A percentile compares a stretch with the other conserved stretches of the same genome.
Conservation (phyloP, 176 grass and related monocot species). For the Triticum urartu region DNA sequence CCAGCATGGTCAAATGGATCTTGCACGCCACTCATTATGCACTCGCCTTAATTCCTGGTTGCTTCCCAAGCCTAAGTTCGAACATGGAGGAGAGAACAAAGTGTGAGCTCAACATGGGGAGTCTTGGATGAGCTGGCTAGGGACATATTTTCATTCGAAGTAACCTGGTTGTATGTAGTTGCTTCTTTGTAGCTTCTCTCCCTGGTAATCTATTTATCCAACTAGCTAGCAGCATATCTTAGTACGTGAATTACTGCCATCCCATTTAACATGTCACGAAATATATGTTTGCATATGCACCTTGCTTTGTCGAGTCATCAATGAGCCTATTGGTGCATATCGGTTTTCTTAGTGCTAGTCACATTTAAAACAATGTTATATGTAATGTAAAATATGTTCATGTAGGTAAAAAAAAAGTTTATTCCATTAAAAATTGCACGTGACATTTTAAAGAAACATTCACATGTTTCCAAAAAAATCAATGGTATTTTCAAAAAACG, state of each 20-base stretch:
- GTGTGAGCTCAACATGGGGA: not conserved
- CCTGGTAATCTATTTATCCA: not conserved
- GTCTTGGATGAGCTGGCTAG: not conserved
- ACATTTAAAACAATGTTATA: too few species aligned
- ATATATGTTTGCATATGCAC: not conserved
- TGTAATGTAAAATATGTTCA: too few species aligned
- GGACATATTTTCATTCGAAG: not conserved
- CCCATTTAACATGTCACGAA: not conserved
- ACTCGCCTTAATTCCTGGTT: not conserved
- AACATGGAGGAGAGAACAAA: not conserved
- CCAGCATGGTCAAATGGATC: fast-evolving
- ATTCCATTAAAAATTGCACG: too few species aligned
- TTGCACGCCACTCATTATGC: not conserved
- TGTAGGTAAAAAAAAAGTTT: too few species aligned
- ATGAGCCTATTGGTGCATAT: not conserved
- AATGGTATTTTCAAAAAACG: too few species aligned
- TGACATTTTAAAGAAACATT: too few species aligned
- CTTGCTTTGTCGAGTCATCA: not conserved
- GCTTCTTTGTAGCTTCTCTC: not conserved
- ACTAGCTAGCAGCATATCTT: not conserved
- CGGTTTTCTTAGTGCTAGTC: not conserved
- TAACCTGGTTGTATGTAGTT: not conserved
- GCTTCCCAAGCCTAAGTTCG: not conserved
- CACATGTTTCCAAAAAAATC: too few species aligned
- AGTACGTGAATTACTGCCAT: not conserved